phyloP scores from a whole-genome alignment of 2,329 filamentous ascomycete genomes.

The Diaporthe sp. region DNA sequence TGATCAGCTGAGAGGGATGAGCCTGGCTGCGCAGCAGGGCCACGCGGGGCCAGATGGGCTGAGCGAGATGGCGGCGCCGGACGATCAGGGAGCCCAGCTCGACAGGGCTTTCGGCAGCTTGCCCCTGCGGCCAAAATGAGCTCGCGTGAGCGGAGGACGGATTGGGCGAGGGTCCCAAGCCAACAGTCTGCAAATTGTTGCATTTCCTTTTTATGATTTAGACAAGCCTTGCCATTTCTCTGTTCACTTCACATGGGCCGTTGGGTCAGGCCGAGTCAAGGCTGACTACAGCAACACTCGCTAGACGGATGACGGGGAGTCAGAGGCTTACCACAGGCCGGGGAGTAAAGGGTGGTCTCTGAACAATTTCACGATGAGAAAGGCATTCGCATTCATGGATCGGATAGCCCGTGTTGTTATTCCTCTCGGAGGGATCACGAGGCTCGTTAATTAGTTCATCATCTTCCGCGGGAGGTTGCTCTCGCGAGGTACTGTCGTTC shows the following conservation, averaged over 20 bases:
- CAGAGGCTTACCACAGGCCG: neutral
- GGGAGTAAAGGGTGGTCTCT: neutral
- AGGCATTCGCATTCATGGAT: neutral
- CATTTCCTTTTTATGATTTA: neutral
- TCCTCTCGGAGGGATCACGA: neutral
- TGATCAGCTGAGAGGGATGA: conserved; percentile 70
- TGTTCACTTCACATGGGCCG: neutral
- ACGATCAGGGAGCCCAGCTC: conserved; percentile 66
- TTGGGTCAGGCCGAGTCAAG: neutral
- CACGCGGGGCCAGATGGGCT: conserved; percentile 41
- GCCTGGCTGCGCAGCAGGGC: conserved; percentile 41
- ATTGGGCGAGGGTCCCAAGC: neutral
- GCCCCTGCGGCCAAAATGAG: conserved; percentile 46
- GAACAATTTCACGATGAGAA: neutral
- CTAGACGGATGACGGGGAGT: neutral
- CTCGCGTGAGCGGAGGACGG: neutral
- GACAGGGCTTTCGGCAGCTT: conserved; percentile 70
- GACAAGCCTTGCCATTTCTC: neutral
- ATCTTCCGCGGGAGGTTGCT: neutral
- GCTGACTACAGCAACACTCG: neutral
- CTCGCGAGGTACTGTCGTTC: neutral
- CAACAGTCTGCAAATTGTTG: neutral
- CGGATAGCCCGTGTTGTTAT: neutral
- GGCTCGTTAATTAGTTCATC: neutral
- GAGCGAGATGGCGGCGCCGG: conserved; percentile 56